phyloP scores from a whole-genome alignment of 2,329 filamentous ascomycete species.

The Aspergillus neotritici region DNA sequence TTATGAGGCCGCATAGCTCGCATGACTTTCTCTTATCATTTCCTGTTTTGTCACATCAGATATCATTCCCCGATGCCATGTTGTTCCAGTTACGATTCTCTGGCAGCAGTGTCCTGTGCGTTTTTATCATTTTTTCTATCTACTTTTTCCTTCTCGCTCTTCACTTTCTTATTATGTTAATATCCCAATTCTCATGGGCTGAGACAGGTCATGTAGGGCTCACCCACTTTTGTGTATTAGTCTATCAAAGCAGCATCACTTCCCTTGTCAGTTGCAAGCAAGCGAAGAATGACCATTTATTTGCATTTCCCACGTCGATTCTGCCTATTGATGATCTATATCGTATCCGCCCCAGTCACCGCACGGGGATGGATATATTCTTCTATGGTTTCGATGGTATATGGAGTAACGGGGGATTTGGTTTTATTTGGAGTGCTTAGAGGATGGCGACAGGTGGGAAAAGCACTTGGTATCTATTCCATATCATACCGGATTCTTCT shows the following conservation, averaged over 20 bases:
- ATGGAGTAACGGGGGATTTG: background rate
- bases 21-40: constrained; percentile 18
- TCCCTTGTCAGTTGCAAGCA: constrained; percentile 14
- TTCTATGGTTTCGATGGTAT: no score
- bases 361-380: no score
- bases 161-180: constrained; percentile 18
- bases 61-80: constrained; percentile 12
- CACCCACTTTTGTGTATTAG: constrained; percentile 25
- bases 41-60: constrained; percentile 9
- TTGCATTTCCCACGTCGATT: constrained; percentile 5
- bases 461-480: no score
- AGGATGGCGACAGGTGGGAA: background rate
- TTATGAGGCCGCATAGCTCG: constrained; percentile 24
- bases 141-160: constrained; percentile 4
- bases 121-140: constrained; percentile 8
- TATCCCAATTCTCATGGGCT: constrained; percentile 19
- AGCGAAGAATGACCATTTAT: constrained; percentile 20
- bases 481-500: no score
- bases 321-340: background rate
- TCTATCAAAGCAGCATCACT: constrained; percentile 20
- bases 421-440: background rate
- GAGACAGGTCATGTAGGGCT: constrained; percentile 16
- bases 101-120: constrained; percentile 16
- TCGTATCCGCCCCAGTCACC: background rate
- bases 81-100: constrained; percentile 24